Conservation (phyloP, 148 eudicot species). For the Diospyros kaki region DNA sequence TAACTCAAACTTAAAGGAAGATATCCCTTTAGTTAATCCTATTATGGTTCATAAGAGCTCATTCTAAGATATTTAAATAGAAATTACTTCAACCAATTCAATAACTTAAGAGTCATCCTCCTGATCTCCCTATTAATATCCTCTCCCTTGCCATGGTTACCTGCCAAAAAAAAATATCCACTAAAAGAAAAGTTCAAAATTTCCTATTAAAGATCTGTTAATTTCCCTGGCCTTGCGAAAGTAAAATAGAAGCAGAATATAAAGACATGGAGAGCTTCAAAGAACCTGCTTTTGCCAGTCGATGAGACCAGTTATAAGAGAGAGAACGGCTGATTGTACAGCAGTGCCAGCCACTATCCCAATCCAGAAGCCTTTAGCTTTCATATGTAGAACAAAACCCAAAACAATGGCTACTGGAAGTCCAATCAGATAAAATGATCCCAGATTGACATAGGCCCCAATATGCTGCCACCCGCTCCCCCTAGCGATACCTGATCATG, state of each 20-base stretch:
- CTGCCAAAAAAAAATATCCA: constrained; percentile 1
- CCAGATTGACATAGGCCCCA: constrained; percentile 44
- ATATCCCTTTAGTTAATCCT: too few species aligned
- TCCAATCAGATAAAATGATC: constrained; percentile 40
- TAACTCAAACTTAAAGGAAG: too few species aligned
- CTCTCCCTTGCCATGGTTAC: constrained; percentile 16
- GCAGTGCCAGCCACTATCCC: constrained; percentile 32
- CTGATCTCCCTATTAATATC: constrained; percentile 8
- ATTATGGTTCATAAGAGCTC: too few species aligned
- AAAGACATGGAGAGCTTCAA: too few species aligned
- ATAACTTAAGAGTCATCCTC: too few species aligned
- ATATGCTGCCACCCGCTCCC: constrained; percentile 46
- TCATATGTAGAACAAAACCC: constrained; percentile 27
- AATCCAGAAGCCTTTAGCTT: constrained; percentile 40
- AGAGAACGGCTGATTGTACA: constrained; percentile 24
- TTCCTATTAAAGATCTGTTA: neutral
- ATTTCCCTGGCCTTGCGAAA: neutral
- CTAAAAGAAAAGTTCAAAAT: neutral
- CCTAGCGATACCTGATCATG: constrained; percentile 20
- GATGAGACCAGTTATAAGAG: constrained; percentile 22
- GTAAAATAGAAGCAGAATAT: too few species aligned
- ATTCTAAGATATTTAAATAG: too few species aligned
- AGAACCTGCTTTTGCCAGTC: constrained; percentile 40
- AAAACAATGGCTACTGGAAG: constrained; percentile 29
- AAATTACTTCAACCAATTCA: too few species aligned